Conservation (phyloP, 2,329 filamentous ascomycete species). For the Sclerotiophoma versabilis region DNA sequence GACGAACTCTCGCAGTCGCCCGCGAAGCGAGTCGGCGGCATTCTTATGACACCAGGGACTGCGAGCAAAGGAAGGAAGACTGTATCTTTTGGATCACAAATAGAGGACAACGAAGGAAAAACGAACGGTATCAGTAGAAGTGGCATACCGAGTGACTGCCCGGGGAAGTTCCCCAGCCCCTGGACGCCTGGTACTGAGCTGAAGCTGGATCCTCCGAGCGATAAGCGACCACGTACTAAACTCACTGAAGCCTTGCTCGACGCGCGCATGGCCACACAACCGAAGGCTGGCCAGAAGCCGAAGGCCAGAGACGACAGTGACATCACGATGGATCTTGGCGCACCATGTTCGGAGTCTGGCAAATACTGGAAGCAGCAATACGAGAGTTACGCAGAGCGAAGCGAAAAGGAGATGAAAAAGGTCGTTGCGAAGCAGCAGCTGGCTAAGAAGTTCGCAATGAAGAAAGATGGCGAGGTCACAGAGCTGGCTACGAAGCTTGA, state of each 20-base stretch:
- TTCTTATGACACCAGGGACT: conserved; percentile 69
- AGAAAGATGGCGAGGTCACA: conserved; percentile 76
- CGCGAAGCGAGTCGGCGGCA: conserved; percentile 65
- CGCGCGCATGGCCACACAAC: conserved; percentile 51
- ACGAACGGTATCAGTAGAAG: conserved; percentile 54
- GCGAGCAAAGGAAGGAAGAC: conserved; percentile 64
- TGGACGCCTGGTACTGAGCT: conserved; percentile 54
- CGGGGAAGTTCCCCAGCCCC: conserved; percentile 60
- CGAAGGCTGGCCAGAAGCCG: conserved; percentile 37
- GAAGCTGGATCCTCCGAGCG: conserved; percentile 34
- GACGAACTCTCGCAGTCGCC: conserved; percentile 52
- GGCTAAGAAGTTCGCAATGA: conserved; percentile 78
- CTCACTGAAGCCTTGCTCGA: conserved; percentile 56
- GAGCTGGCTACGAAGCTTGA: conserved; percentile 70
- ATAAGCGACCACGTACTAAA: conserved; percentile 49
- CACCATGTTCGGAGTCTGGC: conserved; percentile 77
- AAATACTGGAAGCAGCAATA: conserved; percentile 83
- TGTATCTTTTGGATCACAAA: conserved; percentile 65
- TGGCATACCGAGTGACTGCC: conserved; percentile 56
- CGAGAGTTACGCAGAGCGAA: conserved; percentile 74
- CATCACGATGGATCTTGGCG: conserved; percentile 73
- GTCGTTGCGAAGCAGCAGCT: conserved; percentile 80
- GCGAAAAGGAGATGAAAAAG: conserved; percentile 76
- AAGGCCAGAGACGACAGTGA: conserved; percentile 62
- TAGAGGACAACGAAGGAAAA: conserved; percentile 64